Evolutionary conservation across 352 stramenopile genomes (phyloP), one percentile per base, ranked within the genome.

Genomic region (Poterioochromonas sp.): DNA sequence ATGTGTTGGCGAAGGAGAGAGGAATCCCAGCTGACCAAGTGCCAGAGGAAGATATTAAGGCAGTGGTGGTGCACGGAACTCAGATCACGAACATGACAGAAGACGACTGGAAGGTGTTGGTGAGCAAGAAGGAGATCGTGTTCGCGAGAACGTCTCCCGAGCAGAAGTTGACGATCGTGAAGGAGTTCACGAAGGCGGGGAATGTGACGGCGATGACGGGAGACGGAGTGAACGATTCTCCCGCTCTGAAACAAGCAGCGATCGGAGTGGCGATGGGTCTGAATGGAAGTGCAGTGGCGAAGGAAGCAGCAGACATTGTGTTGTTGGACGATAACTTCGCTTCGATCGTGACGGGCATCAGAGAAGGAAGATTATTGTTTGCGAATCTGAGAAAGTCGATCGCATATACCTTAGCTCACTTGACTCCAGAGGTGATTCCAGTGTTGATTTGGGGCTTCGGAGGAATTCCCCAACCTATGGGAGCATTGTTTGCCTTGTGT

Each of bases 141-240:
- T 98, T 97, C 78, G 93, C 91, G 39, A 86, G 95, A 47, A 90
- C 97, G 18, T 89, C 94, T 77, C 85, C 85, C 41, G 83, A 88
- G 80, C 82, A 87, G 76, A 88, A 88, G 51, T 83, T 86, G 64
- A 80, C 81, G 32, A 86, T 85, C 44, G 83, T 86, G 29, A 80
- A 85, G 74, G 87, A 91, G 40, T 81, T 95, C 41, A 86, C 86
- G 40, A 83, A 87, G 74, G 85, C 90, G 70, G 70, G 68, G 58
- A n/a, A 87, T 86, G 79, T 89, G 29, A 85, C 12, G 18, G 92
- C 90, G 3, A 92, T 96, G 69, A 97, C 91, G 0, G 92, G 92
- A 41, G 93, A 97, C 78, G 93, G 93, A 79, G 92, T 97, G 11
- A 97, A 97, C 80, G 93, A 97, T 81, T 93, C 93, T 34, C 92